phyloP scores from a whole-genome alignment of 225 moss, liverwort and hornwort species.

The Climacium dendroides region DNA sequence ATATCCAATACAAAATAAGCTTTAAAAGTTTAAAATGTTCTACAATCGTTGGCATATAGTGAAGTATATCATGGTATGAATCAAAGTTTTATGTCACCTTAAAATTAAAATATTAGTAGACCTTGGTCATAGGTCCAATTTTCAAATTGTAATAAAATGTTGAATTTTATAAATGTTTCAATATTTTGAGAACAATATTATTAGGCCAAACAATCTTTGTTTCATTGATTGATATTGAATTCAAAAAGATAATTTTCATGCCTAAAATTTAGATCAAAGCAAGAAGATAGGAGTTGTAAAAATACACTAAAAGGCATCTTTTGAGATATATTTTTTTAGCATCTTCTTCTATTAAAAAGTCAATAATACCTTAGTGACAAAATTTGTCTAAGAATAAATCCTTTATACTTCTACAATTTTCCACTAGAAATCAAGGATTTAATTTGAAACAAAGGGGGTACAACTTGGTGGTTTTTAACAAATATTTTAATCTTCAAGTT shows the following conservation, averaged over 20 bases:
- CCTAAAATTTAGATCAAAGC: background rate
- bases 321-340: background rate
- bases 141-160: background rate
- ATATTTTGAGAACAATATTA: background rate
- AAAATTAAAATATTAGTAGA: accelerated
- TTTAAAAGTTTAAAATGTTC: background rate
- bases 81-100: accelerated
- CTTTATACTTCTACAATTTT: no score
- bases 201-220: background rate
- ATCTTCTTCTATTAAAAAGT: background rate
- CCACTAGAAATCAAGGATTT: no score
- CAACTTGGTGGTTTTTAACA: background rate
- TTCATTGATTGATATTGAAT: background rate
- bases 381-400: background rate
- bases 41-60: no score
- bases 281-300: background rate
- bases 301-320: background rate
- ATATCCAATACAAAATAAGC: background rate
- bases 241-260: background rate
- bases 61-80: background rate
- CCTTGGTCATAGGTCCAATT: accelerated
- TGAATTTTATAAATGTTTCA: background rate
- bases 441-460: background rate
- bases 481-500: background rate
- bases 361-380: background rate